Evolutionary conservation across 805 yeast genomes (phyloP).

Genomic region (Candida hispaniensis): DNA sequence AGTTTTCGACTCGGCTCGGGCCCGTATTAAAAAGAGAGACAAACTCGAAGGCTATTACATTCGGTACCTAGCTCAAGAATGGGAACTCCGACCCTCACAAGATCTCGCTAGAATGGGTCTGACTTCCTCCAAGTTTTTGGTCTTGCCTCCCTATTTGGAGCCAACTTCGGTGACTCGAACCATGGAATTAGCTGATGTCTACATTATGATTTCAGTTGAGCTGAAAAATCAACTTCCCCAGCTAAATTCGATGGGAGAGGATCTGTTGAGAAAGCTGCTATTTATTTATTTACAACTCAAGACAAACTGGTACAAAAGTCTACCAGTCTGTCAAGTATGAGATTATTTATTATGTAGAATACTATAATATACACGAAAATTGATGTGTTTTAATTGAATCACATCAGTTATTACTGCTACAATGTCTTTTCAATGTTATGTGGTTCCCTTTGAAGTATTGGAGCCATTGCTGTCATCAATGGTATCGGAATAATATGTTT

Average conservation of each 20-base stretch:
- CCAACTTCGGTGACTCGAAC: constrained; percentile 13
- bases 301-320: constrained; percentile 11
- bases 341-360: too few species aligned
- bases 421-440: too few species aligned
- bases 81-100: constrained; percentile 13
- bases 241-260: constrained; percentile 8
- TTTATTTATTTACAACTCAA: constrained; percentile 11
- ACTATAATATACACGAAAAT: too few species aligned
- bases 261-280: constrained; percentile 8
- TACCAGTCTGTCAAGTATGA: too few species aligned
- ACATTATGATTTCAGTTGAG: constrained; percentile 3
- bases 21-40: constrained; percentile 12
- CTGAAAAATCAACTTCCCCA: constrained; percentile 13
- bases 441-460: too few species aligned
- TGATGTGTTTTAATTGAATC: too few species aligned
- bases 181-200: constrained; percentile 10
- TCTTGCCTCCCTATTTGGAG: constrained; percentile 11
- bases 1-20: constrained; percentile 5
- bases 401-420: too few species aligned
- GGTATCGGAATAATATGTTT: constrained; percentile 10
- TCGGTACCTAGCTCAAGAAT: constrained; percentile 12
- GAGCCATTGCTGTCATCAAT: constrained; percentile 8
- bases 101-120: constrained; percentile 8
- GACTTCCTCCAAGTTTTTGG: constrained; percentile 4
- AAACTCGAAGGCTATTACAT: constrained; percentile 11